phyloP scores from a whole-genome alignment of 345 rosid genomes.

The Lenwebbia sp. region DNA sequence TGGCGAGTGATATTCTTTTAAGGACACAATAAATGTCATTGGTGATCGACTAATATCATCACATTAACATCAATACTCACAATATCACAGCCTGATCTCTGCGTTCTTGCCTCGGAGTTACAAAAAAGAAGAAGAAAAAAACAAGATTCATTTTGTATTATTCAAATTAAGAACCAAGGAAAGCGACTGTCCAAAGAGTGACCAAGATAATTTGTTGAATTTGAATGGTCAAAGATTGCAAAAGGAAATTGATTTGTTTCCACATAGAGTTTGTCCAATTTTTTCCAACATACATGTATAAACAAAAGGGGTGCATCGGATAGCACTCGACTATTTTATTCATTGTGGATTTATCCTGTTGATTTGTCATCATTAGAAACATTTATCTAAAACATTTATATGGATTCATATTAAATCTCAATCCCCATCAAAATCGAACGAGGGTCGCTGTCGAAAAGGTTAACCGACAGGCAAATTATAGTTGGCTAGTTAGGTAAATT shows the following conservation, averaged over 20 bases:
- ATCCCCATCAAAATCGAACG: not conserved
- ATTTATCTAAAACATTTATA: too few relatives aligned
- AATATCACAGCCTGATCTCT: too few relatives aligned
- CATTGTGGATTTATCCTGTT: not conserved
- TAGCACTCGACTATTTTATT: not conserved
- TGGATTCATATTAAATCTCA: not conserved
- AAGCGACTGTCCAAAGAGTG: too few relatives aligned
- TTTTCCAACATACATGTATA: conserved; percentile 14
- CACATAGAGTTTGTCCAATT: too few relatives aligned
- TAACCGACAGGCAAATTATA: not conserved
- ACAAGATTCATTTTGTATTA: too few relatives aligned
- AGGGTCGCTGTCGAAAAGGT: not conserved
- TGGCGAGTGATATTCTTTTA: not conserved
- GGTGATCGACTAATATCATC: not conserved
- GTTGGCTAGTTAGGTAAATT: not conserved
- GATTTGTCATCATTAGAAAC: conserved; percentile 7
- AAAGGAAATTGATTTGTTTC: too few relatives aligned
- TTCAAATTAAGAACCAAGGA: too few relatives aligned
- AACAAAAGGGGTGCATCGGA: conserved; percentile 28
- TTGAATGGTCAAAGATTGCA: too few relatives aligned
- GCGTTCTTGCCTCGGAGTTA: too few relatives aligned
- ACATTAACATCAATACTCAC: not conserved
- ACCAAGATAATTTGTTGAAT: too few relatives aligned
- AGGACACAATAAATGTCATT: not conserved
- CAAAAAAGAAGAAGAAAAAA: too few relatives aligned